Percentiles rank a stretch among this genome's conserved stretches.
These are phyloP conservation scores for Pyrus hybrid DNA, from an alignment of 331 rosid species.

Conservation along the genomic window DNA sequence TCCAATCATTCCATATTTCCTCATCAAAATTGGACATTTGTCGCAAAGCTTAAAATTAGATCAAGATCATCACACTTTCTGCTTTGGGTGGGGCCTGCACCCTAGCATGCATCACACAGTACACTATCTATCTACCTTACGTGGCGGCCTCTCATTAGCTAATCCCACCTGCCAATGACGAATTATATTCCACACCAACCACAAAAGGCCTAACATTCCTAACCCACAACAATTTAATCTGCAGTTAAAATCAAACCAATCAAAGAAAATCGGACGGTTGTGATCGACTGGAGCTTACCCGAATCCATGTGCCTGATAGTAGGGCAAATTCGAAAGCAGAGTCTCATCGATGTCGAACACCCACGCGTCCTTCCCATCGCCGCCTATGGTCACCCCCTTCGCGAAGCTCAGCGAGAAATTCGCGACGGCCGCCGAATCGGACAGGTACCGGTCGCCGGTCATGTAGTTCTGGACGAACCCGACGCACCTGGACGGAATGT, in stretches of 20 bases:
- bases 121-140: neutral
- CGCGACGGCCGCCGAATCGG: conserved; percentile 35
- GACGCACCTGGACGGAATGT: conserved; percentile 41
- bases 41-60: too few species aligned
- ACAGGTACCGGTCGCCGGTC: conserved; percentile 32
- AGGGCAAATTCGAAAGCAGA: conserved; percentile 61
- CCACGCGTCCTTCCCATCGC: conserved; percentile 69
- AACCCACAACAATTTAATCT: neutral
- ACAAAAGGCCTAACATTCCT: neutral
- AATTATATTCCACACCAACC: neutral
- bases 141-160: neutral
- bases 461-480: conserved; percentile 49
- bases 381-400: conserved; percentile 15
- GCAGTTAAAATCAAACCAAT: neutral
- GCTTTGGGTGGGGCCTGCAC: neutral
- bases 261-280: neutral
- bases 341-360: conserved; percentile 91
- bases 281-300: conserved; percentile 36
- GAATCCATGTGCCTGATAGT: conserved; percentile 43
- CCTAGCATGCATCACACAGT: neutral
- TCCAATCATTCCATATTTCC: neutral
- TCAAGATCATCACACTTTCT: too few species aligned
- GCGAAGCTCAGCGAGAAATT: conserved; percentile 34
- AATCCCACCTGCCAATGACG: neutral
- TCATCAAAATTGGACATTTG: too few species aligned